Percentiles rank a stretch among this genome's conserved stretches.
phyloP scores from a whole-genome alignment of 495 filamentous ascomycete species.

The Elasticomyces elasticus region DNA sequence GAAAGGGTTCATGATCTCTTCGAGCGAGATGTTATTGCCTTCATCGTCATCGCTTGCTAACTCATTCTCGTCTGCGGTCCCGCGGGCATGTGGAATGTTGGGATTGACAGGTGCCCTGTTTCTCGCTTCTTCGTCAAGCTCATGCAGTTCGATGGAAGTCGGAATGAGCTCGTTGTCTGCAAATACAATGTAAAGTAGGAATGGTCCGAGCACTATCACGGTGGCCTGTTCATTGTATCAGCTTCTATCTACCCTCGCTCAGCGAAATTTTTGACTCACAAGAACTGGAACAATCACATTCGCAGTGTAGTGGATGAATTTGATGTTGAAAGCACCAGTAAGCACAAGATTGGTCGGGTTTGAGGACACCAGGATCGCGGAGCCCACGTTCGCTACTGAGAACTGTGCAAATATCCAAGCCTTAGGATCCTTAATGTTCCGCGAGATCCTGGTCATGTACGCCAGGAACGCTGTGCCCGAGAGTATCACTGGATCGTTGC shows the following conservation, averaged over 20 bases:
- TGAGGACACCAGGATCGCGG: conserved; percentile 58
- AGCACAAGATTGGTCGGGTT: conserved; percentile 66
- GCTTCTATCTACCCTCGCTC: too few species aligned
- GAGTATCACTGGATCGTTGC: conserved; percentile 60
- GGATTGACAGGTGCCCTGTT: conserved; percentile 51
- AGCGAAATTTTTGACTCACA: conserved; percentile 12
- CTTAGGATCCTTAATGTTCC: conserved; percentile 54
- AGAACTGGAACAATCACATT: conserved; percentile 61
- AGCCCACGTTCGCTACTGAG: conserved; percentile 55
- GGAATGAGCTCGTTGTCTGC: conserved; percentile 52
- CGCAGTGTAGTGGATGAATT: conserved; percentile 56
- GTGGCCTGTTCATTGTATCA: conserved; percentile 28
- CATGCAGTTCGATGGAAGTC: conserved; percentile 51
- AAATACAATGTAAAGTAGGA: conserved; percentile 55
- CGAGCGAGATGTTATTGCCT: conserved; percentile 45
- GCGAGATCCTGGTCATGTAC: conserved; percentile 60
- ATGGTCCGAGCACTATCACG: conserved; percentile 52
- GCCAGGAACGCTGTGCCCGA: conserved; percentile 60
- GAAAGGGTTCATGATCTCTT: conserved; percentile 64
- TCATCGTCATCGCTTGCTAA: conserved; percentile 33
- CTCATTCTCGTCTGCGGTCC: conserved; percentile 45
- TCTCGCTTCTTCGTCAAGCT: conserved; percentile 47
- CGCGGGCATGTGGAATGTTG: conserved; percentile 53
- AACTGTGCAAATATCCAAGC: conserved; percentile 65
- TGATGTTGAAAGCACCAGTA: conserved; percentile 56